Evolutionary conservation across 495 filamentous ascomycete species (phyloP).

Genomic region (Arthonia radiata): DNA sequence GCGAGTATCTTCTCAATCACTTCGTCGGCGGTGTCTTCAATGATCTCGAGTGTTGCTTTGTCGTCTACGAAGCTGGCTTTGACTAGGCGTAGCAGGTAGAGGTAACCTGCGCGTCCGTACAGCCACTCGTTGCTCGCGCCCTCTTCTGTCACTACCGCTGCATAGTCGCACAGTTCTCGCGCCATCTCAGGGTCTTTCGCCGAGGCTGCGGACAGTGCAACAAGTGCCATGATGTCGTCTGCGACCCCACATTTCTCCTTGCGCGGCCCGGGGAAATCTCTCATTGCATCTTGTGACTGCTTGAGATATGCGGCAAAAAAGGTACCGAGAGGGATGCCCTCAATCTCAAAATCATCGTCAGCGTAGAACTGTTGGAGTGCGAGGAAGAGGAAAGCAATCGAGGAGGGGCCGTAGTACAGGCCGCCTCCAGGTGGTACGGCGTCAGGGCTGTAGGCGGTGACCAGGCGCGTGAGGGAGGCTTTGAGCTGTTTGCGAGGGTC

Average conservation of each 20-base stretch:
- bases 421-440: constrained; percentile 16
- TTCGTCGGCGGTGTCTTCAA: constrained; percentile 16
- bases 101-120: constrained; percentile 32
- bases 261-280: constrained; percentile 16
- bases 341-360: constrained; percentile 19
- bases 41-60: constrained; percentile 10
- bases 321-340: constrained; percentile 16
- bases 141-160: constrained; percentile 14
- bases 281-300: constrained; percentile 18
- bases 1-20: constrained; percentile 19
- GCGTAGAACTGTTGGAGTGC: constrained; percentile 22
- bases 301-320: constrained; percentile 22
- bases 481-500: constrained; percentile 18
- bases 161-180: constrained; percentile 17
- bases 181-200: constrained; percentile 19
- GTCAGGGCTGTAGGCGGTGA: constrained; percentile 14
- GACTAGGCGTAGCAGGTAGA: constrained; percentile 31
- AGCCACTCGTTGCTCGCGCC: constrained; percentile 25
- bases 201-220: constrained; percentile 24
- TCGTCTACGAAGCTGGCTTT: constrained; percentile 14
- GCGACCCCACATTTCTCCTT: constrained; percentile 24
- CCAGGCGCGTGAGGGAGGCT: constrained; percentile 17
- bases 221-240: constrained; percentile 27
- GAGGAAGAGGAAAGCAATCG: constrained; percentile 32
- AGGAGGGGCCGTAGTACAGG: constrained; percentile 32